Conservation (phyloP, 768 basidiomycete species). For the Amanita thiersii region DNA sequence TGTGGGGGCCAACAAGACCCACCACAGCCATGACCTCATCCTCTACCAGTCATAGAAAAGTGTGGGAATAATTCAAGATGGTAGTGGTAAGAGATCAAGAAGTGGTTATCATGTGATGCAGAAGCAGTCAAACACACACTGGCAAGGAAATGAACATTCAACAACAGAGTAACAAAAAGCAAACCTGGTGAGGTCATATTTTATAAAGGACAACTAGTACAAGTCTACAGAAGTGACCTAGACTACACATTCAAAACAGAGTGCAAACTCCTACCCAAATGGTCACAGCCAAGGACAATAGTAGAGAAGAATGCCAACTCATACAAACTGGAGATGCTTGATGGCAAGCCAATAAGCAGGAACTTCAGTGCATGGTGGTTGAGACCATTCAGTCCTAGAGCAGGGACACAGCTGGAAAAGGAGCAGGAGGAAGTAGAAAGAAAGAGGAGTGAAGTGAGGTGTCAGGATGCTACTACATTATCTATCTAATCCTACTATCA, state of each 20-base stretch:
- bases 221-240: conserved; percentile 19
- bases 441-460: too few relatives aligned
- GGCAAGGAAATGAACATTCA: conserved; percentile 18
- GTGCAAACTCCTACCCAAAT: conserved; percentile 20
- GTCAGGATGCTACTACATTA: too few relatives aligned
- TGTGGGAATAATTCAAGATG: too few relatives aligned
- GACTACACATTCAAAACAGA: conserved; percentile 19
- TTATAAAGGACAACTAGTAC: conserved; percentile 19
- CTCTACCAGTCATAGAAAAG: too few relatives aligned
- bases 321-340: conserved; percentile 16
- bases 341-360: conserved; percentile 11
- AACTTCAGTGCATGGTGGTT: conserved; percentile 15
- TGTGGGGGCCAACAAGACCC: too few relatives aligned
- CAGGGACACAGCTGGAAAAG: conserved; percentile 14
- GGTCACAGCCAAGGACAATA: conserved; percentile 20
- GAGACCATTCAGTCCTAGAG: conserved; percentile 13
- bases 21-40: too few relatives aligned
- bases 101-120: too few relatives aligned
- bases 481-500: too few relatives aligned
- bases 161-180: conserved; percentile 13
- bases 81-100: too few relatives aligned
- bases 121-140: conserved; percentile 15
- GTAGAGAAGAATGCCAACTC: conserved; percentile 13
- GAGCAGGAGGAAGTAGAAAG: conserved; percentile 11
- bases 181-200: conserved; percentile 16